phyloP scores from a whole-genome alignment of 192 early-diverging fungal genomes.

The Paraglomus brasilianum region DNA sequence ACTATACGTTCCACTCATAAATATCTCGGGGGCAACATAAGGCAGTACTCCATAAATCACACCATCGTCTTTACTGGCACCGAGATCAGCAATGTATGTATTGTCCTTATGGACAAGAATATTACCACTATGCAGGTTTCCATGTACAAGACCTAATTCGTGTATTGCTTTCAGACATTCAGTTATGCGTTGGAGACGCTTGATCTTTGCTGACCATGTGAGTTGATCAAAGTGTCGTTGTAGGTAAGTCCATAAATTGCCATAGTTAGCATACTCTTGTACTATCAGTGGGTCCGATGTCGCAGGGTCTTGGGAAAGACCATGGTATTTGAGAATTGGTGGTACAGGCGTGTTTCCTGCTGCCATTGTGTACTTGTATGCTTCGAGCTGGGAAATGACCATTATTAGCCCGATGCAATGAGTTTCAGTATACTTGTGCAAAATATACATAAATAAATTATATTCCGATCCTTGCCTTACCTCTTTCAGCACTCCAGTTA shows the following conservation, averaged over 20 bases:
- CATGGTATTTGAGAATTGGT: too few species aligned
- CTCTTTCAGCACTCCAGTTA: too few species aligned
- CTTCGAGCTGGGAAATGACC: too few species aligned
- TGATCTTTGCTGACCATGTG: slow-evolving; percentile 8
- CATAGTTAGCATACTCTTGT: slow-evolving; percentile 12
- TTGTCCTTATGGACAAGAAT: slow-evolving; percentile 34
- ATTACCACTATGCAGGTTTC: slow-evolving; percentile 48
- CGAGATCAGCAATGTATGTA: slow-evolving; percentile 40
- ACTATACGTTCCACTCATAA: slow-evolving; percentile 46
- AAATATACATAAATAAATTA: too few species aligned
- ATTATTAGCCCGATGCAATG: too few species aligned
- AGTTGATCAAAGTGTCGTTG: slow-evolving; percentile 4
- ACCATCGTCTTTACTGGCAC: too few species aligned
- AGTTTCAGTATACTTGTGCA: too few species aligned
- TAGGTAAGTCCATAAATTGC: slow-evolving; percentile 14
- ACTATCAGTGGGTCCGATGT: slow-evolving; percentile 12
- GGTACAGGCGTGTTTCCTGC: too few species aligned
- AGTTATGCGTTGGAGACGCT: slow-evolving; percentile 32
- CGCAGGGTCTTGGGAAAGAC: too few species aligned
- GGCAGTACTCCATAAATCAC: slow-evolving; percentile 52
- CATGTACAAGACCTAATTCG: slow-evolving; percentile 42
- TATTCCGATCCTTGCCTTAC: too few species aligned
- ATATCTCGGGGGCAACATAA: slow-evolving; percentile 54
- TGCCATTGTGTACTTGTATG: too few species aligned
- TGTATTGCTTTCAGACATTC: slow-evolving; percentile 44